Percentiles rank a stretch among this genome's conserved stretches.
Evolutionary conservation across 306 rosid species (phyloP).

Genomic region (Lagenaria siceraria): DNA sequence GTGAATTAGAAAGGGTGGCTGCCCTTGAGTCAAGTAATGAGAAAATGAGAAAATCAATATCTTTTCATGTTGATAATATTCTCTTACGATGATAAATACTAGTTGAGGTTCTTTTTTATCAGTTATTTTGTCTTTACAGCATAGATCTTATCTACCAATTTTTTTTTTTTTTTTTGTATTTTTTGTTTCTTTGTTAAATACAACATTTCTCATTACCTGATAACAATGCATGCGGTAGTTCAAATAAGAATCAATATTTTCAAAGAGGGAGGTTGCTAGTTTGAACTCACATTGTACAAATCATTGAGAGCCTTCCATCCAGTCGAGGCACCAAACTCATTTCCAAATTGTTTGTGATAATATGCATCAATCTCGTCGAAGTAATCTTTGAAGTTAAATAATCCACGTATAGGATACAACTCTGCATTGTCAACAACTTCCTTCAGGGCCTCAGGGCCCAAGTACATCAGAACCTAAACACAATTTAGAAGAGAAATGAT

Average conservation of each 20-base stretch:
- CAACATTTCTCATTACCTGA: not conserved
- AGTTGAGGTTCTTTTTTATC: not conserved
- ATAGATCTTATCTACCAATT: not conserved
- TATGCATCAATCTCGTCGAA: conserved; percentile 85
- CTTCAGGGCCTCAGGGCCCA: conserved; percentile 62
- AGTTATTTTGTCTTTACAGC: not conserved
- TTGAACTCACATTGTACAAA: conserved; percentile 69
- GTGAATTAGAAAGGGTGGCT: not conserved
- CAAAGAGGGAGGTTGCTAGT: not conserved
- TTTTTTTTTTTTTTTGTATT: not conserved
- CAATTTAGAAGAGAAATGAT: not conserved
- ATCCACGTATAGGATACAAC: conserved; percentile 85
- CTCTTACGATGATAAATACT: not conserved
- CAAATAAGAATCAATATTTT: not conserved
- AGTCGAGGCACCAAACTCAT: conserved; percentile 62
- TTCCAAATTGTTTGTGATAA: conserved; percentile 55
- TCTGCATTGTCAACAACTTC: conserved; percentile 73
- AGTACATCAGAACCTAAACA: conserved; percentile 83
- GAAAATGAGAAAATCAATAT: not conserved
- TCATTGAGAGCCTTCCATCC: conserved; percentile 75
- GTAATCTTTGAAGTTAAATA: conserved; percentile 67
- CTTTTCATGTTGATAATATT: not conserved
- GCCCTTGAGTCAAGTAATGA: not conserved
- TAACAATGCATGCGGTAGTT: not conserved
- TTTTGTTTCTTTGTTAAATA: not conserved